phyloP scores from a whole-genome alignment of 257 asterid genomes.

The Osmanthus fragrans region DNA sequence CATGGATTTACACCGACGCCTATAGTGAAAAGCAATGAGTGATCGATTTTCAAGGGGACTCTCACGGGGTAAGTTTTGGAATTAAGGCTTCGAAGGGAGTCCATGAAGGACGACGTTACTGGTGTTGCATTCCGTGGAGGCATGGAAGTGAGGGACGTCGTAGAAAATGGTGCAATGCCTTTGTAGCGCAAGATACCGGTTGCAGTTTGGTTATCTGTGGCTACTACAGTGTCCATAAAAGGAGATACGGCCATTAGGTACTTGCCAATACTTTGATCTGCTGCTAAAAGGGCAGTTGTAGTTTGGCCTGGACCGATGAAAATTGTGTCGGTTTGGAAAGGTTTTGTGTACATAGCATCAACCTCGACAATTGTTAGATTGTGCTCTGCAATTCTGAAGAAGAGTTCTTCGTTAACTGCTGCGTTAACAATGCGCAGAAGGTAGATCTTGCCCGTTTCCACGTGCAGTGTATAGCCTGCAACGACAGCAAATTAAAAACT shows the following conservation, averaged over 20 bases:
- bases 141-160: conserved; percentile 34
- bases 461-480: conserved; percentile 57
- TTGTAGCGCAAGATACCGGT: conserved; percentile 48
- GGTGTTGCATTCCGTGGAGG: conserved; percentile 58
- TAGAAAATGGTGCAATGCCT: conserved; percentile 31
- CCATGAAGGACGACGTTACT: conserved; percentile 40
- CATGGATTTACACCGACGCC: conserved; percentile 74
- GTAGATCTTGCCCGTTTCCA: conserved; percentile 63
- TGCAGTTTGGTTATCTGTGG: conserved; percentile 58
- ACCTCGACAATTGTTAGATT: conserved; percentile 61
- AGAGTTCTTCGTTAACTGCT: conserved; percentile 66
- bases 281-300: conserved; percentile 51
- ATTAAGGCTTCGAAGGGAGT: conserved; percentile 60
- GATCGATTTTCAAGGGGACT: conserved; percentile 49
- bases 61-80: conserved; percentile 50
- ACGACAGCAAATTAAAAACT: background rate
- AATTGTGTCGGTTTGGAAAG: conserved; percentile 63
- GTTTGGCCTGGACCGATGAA: conserved; percentile 84
- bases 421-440: conserved; percentile 66
- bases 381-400: conserved; percentile 73
- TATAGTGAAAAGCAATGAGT: conserved; percentile 51
- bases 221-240: conserved; percentile 67
- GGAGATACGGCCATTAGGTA: conserved; percentile 62
- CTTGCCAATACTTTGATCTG: conserved; percentile 47
- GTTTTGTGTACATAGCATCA: conserved; percentile 63